Conservation (phyloP, 2,329 filamentous ascomycete species). For the Cercospora canescens region DNA sequence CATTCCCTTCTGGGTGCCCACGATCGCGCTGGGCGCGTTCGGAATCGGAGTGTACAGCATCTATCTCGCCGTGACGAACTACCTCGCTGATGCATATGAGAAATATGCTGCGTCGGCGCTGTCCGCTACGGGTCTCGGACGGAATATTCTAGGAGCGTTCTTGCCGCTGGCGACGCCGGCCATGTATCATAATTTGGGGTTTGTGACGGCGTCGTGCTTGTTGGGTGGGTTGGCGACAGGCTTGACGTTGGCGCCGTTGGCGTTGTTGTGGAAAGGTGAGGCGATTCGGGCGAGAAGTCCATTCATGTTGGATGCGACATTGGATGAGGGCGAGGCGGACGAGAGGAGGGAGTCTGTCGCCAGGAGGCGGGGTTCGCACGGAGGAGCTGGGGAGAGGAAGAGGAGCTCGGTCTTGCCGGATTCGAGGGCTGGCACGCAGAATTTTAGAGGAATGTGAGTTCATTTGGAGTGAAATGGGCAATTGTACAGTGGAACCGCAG, state of each 20-base stretch:
- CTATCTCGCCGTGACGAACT: conserved; percentile 52
- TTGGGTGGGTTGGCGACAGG: conserved; percentile 44
- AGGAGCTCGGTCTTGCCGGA: background rate
- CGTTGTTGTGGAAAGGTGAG: conserved; percentile 36
- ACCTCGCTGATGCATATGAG: conserved; percentile 50
- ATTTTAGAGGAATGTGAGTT: background rate
- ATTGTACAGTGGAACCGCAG: background rate
- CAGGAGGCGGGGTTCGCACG: background rate
- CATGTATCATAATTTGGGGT: conserved; percentile 48
- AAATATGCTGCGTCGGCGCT: conserved; percentile 50
- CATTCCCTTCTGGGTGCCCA: conserved; percentile 45
- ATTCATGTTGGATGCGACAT: conserved; percentile 32
- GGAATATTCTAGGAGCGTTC: conserved; percentile 49
- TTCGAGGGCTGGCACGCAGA: background rate
- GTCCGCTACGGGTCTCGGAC: conserved; percentile 45
- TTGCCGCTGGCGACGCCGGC: conserved; percentile 46
- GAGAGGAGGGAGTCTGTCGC: conserved; percentile 22
- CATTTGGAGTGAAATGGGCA: background rate
- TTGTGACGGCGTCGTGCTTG: conserved; percentile 48
- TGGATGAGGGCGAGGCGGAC: conserved; percentile 28
- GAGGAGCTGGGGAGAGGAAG: background rate
- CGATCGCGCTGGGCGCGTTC: conserved; percentile 50
- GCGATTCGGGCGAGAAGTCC: conserved; percentile 30
- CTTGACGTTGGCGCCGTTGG: conserved; percentile 44
- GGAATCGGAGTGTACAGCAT: conserved; percentile 54